A percentile compares a stretch with the other conserved stretches of the same genome.
phyloP scores from a whole-genome alignment of 169 alveolate species.

The Cystoisospora suis region DNA sequence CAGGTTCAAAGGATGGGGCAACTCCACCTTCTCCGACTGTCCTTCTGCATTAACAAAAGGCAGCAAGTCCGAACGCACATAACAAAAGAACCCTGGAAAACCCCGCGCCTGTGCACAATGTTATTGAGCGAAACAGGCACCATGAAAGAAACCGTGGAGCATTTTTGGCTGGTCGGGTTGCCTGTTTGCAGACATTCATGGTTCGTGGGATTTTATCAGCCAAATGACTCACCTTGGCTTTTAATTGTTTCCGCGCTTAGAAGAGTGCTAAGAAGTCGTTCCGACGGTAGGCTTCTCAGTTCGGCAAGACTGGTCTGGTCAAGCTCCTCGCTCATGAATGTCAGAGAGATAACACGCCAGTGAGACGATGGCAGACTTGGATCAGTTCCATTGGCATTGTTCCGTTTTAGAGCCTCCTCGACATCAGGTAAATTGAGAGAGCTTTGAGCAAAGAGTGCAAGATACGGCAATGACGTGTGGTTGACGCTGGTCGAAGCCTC shows the following conservation, averaged over 20 bases:
- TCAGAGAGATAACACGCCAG: constrained; percentile 83
- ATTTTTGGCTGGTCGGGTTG: too few species aligned
- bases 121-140: too few species aligned
- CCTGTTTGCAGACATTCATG: too few species aligned
- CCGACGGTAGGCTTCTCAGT: constrained; percentile 82
- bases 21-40: constrained; percentile 72
- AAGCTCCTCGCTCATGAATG: constrained; percentile 86
- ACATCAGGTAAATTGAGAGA: constrained; percentile 60
- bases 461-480: constrained; percentile 50
- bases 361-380: constrained; percentile 57
- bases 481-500: constrained; percentile 60
- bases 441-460: constrained; percentile 62
- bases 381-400: constrained; percentile 31
- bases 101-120: too few species aligned
- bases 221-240: constrained; percentile 26
- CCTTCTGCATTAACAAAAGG: constrained; percentile 25
- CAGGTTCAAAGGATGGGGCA: constrained; percentile 76
- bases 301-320: constrained; percentile 75
- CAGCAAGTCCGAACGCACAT: neutral
- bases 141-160: too few species aligned
- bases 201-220: too few species aligned
- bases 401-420: constrained; percentile 46
- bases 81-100: too few species aligned
- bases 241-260: constrained; percentile 69
- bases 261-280: constrained; percentile 77